Evolutionary conservation across 345 rosid genomes (phyloP), one percentile per base, ranked within the genome.

Genomic region (Syzygium aromaticum): DNA sequence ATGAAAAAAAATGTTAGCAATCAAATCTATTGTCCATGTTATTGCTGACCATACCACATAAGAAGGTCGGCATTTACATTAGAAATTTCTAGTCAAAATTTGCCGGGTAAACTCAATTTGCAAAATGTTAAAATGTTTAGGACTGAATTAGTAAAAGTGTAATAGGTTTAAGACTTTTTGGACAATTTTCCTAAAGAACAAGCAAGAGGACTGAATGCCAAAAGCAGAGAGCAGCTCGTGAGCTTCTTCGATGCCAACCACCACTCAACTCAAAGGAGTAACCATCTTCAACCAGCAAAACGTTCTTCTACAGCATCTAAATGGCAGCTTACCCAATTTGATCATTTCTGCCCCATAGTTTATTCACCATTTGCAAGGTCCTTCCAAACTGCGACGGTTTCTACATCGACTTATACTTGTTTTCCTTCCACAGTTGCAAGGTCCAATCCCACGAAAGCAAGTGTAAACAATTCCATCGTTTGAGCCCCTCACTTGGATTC

Each of bases 1-100:
- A 43, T 43, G 46, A 52, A 52, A 52, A 52, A 52, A 5, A 52
- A 14, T 52, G 54, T 52, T 52, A 52, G 54, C 21, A 52, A 14
- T 3, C 7, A 5, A 52, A 43, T 7, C 6, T 43, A 43, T 6
- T 43, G 46, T 43, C 7, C 46, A 43, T 43, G 46, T 6, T 43
- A 43, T 43, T 6, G 46, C 7, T 0, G 0, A 0, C 6, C 61
- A 56, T 56, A 0, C n/a, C 61, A 56, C 25, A 2, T 56, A 56
- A 13, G 61, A 57, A 0, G 0, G 0, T 57, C 1, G 1, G 3
- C 3, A 25, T 57, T 11, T 57, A 57, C 0, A 0, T 25, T 6
- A 59, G 27, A 0, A 59, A 59, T 27, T 59, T 59, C 5, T 0
- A 0, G 6, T 11, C 16, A 14, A 5, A 59, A 59, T 56, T 56